Base-by-base conservation (phyloP, 768 basidiomycete genomes). In the Amanita rimosa region DNA sequence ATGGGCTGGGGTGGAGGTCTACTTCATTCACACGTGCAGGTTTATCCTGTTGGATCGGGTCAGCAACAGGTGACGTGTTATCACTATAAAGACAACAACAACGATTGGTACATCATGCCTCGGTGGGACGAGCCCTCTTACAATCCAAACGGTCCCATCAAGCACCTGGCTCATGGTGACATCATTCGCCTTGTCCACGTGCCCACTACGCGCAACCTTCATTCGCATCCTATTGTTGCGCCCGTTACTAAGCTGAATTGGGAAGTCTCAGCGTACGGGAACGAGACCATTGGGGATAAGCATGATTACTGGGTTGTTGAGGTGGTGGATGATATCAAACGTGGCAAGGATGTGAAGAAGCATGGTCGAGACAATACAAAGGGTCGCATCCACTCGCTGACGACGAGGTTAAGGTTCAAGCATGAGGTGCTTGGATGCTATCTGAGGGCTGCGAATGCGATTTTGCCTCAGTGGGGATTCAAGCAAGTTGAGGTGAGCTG, bases 51-150 rank as follows among this genome's bases (percentile, higher is more conserved):
- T 17, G 96, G 95, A 10, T 96, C 93, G 0, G 69, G 70, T 49
- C 96, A 98, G 61, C 96, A 98, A 58, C 96, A 99, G 65, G 82
- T 98, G 3, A 98, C 96, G 0, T 99, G 96, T 65, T 99, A 98
- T 63, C 96, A 99, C 68, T 98, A 99, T 78, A 97, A 96, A 68
- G 96, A 98, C 60, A 81, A 83, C 42, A 99, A 99, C 74, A 99
- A 99, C 68, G 74, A 97, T 39, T 98, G 91, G 86, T 58, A 68
- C 14, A 61, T 98, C 54, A 70, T 83, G 1, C 92, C 91, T 5
- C 72, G 70, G 1, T 97, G 95, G 96, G 78, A 85, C 29, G 79
- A 85, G 52, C 69, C 78, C 0, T 60, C 64, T 1, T 78, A 84
- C 58, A 74, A 90, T 56, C 78, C 77, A 3, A 75, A 85, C 45